These are phyloP conservation scores for Beauveria asiatica DNA, from an alignment of 2,329 filamentous ascomycete genomes.

Conservation along the genomic window DNA sequence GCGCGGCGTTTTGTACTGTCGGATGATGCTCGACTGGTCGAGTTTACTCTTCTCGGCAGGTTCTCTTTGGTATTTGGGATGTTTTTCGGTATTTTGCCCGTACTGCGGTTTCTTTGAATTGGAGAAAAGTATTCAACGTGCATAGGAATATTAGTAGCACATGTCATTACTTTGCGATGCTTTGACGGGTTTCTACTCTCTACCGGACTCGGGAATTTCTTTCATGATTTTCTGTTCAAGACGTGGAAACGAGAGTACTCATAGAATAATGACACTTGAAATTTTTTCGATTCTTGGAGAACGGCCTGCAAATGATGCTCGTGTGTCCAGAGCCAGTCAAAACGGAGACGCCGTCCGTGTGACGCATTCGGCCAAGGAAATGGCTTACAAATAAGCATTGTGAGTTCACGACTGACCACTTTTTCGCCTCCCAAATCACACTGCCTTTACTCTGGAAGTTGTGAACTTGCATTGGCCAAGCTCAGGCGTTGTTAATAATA, in stretches of 20 bases:
- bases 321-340: neutral
- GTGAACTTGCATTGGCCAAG: too few relatives aligned
- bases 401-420: neutral
- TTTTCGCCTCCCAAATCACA: neutral
- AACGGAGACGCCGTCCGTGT: neutral
- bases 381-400: neutral
- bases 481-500: neutral
- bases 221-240: neutral
- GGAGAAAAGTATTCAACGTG: too few relatives aligned
- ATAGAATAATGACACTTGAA: neutral
- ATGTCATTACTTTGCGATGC: neutral
- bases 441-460: too few relatives aligned
- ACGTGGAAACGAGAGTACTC: neutral
- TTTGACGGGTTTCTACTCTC: neutral
- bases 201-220: neutral
- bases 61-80: neutral
- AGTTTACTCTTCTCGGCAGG: neutral
- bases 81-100: neutral
- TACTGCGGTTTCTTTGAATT: neutral
- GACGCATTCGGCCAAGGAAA: neutral
- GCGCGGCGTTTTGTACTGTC: constrained; percentile 1
- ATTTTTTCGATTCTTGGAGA: neutral
- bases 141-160: neutral
- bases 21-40: constrained; percentile 6
- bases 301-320: neutral